Base-by-base conservation (phyloP, 2,329 filamentous ascomycete genomes). In the Torrubiellomyces zombiae region DNA sequence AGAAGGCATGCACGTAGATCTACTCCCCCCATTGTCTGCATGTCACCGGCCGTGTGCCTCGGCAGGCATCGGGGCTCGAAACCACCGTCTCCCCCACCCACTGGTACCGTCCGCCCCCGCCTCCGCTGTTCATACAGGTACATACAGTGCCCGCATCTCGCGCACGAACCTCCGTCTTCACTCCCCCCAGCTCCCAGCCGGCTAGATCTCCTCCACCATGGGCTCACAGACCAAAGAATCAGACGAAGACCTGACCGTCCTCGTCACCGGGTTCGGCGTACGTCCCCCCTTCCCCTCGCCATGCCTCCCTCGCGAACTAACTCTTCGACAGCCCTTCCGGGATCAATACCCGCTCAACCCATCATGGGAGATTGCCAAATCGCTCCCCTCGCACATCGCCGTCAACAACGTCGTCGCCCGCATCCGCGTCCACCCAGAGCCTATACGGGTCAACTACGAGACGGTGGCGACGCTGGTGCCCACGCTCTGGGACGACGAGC, bases 321-420 rank as follows among this genome's bases (percentile, higher is more conserved):
- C 30, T 18, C 14, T 17, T 13, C 20, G 18, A 26, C 32, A 86
- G 79, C 75, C 82, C 2, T 92, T 91, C 49, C 72, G 75, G 38
- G 59, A 53, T n/a, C 55, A 74, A 21, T 73, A 74, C 42, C 67
- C 72, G 15, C 55, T 74, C 31, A 92, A 92, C 44, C 80, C 82
- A 7, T 82, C 81, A 3, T 85, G 70, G 63, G 67, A 85, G 43
- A 85, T 92, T 42, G 71, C 76, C 24, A 61, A 58, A 14, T 58
- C 55, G 12, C 66, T 91, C n/a, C 74, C 80, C 4, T 48, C 63
- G 3, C 63, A 66, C 36, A 63, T 85, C 5, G 42, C 38, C 13
- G 30, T 24, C 28, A 38, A 47, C 26, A 38, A 56, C 31, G 45
- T 46, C 8, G 55, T 58, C 7, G 67, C 81, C 27, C 65, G 63